Evolutionary conservation across 169 alveolate species (phyloP).

Genomic region (Plasmodium gonderi): DNA sequence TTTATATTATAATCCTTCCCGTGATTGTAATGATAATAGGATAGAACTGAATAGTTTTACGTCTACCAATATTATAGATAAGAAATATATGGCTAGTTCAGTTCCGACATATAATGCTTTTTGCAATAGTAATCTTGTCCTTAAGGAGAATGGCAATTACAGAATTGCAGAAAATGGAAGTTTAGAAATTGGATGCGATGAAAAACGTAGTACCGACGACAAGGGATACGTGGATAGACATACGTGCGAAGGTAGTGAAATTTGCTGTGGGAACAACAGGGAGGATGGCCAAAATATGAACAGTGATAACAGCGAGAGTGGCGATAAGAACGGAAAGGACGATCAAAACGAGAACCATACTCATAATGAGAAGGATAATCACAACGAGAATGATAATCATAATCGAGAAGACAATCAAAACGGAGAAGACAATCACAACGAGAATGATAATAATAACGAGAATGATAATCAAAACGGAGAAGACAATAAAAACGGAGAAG

Average conservation of each 20-base stretch:
- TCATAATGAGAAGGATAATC: not conserved
- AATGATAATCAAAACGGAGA: not conserved
- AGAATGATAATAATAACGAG: not conserved
- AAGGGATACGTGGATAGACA: not conserved
- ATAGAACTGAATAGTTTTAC: not conserved
- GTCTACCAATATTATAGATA: not conserved
- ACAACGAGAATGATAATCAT: not conserved
- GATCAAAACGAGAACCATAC: not conserved
- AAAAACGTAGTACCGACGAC: not conserved
- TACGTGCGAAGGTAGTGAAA: too few relatives aligned
- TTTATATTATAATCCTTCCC: not conserved
- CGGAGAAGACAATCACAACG: not conserved
- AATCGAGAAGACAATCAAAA: not conserved
- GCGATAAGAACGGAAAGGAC: not conserved
- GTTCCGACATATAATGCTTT: not conserved
- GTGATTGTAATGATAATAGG: not conserved
- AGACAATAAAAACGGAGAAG: not conserved
- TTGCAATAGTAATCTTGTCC: not conserved
- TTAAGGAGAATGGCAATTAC: not conserved
- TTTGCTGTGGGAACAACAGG: not conserved
- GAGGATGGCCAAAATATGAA: not conserved
- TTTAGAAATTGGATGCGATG: not conserved
- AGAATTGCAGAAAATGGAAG: not conserved
- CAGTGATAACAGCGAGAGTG: not conserved
- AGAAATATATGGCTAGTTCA: not conserved